Conservation (phyloP, 2,329 filamentous ascomycete species). For the Gaeumannomyces sp. region DNA sequence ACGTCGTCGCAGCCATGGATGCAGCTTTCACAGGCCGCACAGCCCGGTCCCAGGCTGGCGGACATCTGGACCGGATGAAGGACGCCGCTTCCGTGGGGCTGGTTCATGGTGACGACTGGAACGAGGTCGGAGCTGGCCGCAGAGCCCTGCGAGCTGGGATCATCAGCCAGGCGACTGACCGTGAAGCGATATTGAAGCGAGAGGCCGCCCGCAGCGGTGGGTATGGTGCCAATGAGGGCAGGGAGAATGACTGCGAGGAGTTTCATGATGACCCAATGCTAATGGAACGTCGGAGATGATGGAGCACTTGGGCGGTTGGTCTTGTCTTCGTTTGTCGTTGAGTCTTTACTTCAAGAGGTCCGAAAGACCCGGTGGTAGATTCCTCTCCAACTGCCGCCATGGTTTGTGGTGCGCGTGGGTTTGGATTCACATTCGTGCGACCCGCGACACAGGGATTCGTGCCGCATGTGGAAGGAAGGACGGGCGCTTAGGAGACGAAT, state of each 20-base stretch:
- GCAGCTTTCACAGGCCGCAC: not conserved
- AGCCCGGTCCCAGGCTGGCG: not conserved
- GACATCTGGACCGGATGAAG: not conserved
- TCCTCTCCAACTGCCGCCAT: no score
- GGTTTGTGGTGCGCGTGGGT: no score
- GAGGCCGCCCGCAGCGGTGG: not conserved
- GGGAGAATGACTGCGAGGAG: not conserved
- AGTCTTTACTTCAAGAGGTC: no score
- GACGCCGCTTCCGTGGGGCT: not conserved
- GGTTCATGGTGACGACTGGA: not conserved
- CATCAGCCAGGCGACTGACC: not conserved
- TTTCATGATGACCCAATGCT: not conserved
- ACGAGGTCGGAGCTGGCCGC: not conserved
- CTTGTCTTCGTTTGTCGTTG: no score
- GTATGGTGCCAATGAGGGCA: not conserved
- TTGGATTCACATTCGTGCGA: not conserved
- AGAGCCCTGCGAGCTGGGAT: not conserved
- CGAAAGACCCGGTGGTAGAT: no score
- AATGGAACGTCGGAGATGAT: no score
- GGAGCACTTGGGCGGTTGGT: no score
- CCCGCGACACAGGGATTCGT: no score
- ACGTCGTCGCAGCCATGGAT: not conserved
- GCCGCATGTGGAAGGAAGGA: not conserved
- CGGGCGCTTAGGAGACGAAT: not conserved
- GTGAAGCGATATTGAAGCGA: not conserved